Conservation (phyloP, 257 asterid genomes). For the Misopates orontium region DNA sequence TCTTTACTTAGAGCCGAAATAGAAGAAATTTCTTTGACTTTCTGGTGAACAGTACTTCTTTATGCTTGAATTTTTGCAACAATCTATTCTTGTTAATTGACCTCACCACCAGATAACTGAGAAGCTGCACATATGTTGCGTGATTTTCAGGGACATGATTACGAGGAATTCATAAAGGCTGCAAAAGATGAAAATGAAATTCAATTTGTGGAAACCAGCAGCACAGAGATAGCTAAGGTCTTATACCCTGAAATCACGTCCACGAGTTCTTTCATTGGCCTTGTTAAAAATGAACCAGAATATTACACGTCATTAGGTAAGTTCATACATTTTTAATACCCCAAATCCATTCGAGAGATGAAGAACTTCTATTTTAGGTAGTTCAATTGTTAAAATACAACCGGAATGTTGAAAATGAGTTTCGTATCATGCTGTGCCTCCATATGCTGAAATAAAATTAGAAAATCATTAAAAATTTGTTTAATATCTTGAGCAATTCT, state of each 20-base stretch:
- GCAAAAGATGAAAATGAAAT: conserved; percentile 74
- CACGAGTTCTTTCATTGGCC: conserved; percentile 60
- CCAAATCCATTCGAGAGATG: no score
- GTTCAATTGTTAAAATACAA: neutral
- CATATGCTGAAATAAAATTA: neutral
- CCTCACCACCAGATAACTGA: conserved; percentile 6
- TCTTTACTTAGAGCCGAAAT: neutral
- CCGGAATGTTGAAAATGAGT: neutral
- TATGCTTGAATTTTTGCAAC: neutral
- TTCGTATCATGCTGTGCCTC: neutral
- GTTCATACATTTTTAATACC: conserved; percentile 26
- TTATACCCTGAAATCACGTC: conserved; percentile 52
- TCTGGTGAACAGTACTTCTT: neutral
- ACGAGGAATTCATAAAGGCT: conserved; percentile 72
- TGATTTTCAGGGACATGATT: conserved; percentile 66
- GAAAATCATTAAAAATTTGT: neutral
- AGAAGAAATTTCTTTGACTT: conserved; percentile 14
- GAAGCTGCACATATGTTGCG: neutral
- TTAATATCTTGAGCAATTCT: neutral
- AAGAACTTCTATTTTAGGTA: neutral
- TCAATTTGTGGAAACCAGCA: conserved; percentile 83
- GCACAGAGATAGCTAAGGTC: conserved; percentile 55
- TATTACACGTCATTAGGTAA: conserved; percentile 68
- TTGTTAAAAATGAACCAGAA: conserved; percentile 86
- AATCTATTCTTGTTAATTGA: neutral